Conservation (phyloP, 805 yeast species). For the Candida andamanensis region DNA sequence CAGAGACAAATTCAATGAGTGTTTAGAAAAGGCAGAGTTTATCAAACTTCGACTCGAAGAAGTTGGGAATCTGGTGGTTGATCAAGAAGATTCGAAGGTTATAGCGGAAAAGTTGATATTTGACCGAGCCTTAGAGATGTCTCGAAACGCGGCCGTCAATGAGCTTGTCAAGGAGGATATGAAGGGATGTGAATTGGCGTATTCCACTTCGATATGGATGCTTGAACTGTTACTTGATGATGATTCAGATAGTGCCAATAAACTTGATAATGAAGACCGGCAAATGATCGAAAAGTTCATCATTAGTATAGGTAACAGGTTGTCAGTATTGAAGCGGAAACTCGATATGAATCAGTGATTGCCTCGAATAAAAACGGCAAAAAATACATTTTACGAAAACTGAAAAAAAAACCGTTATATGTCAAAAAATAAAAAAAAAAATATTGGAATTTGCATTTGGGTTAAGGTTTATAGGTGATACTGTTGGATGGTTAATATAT, state of each 20-base stretch:
- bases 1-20: conserved; percentile 81
- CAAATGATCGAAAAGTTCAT: conserved; percentile 77
- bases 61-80: conserved; percentile 34
- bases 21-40: conserved; percentile 82
- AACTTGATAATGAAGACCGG: conserved; percentile 66
- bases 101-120: conserved; percentile 83
- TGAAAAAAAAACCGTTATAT: too few species aligned
- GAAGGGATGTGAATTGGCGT: conserved; percentile 77
- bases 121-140: conserved; percentile 90
- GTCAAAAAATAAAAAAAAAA: conserved; percentile 4
- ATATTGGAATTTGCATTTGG: conserved; percentile 2
- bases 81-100: conserved; percentile 23
- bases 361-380: too few species aligned
- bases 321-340: conserved; percentile 65
- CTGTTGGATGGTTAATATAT: too few species aligned
- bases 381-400: too few species aligned
- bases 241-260: conserved; percentile 22
- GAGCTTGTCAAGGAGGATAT: conserved; percentile 75
- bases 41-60: conserved; percentile 54
- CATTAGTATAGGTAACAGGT: conserved; percentile 73
- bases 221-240: conserved; percentile 74
- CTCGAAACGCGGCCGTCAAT: conserved; percentile 84
- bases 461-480: too few species aligned
- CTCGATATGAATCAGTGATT: too few species aligned
- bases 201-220: conserved; percentile 95